Evolutionary conservation across 192 early-diverging fungal species (phyloP), one percentile per base, ranked within the genome.

Genomic region (Coemansia erecta): DNA sequence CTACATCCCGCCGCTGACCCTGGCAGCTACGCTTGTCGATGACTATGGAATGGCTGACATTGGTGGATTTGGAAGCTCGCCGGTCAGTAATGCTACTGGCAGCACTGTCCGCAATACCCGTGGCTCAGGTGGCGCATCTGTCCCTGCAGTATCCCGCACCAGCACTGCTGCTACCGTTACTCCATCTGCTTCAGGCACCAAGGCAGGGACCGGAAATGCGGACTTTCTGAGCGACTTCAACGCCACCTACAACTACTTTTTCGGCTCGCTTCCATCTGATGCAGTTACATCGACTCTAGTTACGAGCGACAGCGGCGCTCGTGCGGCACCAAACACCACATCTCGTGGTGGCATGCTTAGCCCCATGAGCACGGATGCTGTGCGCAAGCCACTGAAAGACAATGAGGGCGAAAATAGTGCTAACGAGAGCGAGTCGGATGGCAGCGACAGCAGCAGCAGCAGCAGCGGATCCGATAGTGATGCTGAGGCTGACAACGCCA

Each of bases 1-100:
- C 45, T 78, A 78, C 70, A 72, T 78, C 11, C 75, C 75, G 18
- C 75, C 75, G 17, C 75, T 72, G n/a, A 78, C 75, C 15, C 61
- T 78, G 28, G 64, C 70, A 10, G 62, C 65, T 44, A 72, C 75
- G 14, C 65, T 78, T 56, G 57, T 67, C 39, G 69, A 78, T 48
- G 75, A 78, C 24, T 78, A 78, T 21, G 60, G 65, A 33, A n/a
- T 44, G 4, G 31, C 47, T 13, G 53, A 53, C 18, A 17, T 31
- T 31, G 28, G 28, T 31, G 28, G 28, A 31, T 31, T 31, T 31
- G 28, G 28, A 31, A 31, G 28, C 28, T 31, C 28, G 28, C 28
- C 28, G 2, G 7, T 31, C 28, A 31, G 28, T 31, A 31, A 31
- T 31, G 7, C 28, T 31, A 7, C 28, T 31, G 28, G 28, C 28